phyloP scores from a whole-genome alignment of 169 alveolate genomes.

The Besnoitia besnoiti region DNA sequence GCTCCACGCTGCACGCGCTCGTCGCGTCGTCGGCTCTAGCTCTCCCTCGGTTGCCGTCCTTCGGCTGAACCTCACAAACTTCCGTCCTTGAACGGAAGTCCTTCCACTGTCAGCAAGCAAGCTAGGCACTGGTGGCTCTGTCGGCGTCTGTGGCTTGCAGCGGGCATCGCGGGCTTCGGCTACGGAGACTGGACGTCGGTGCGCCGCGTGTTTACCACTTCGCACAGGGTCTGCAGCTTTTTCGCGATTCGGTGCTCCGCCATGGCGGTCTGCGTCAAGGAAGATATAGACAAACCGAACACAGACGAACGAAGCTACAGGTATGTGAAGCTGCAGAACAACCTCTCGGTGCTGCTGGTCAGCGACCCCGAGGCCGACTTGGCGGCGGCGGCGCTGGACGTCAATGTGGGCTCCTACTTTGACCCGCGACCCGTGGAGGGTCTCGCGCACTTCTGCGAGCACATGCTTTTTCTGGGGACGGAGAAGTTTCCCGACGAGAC shows the following conservation, averaged over 20 bases:
- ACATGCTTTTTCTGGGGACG: conserved; percentile 89
- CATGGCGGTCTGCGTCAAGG: background rate
- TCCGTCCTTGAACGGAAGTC: too few species aligned
- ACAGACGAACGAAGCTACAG: conserved; percentile 19
- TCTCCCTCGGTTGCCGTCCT: too few species aligned
- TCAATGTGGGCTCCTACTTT: conserved; percentile 80
- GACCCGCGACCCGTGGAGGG: conserved; percentile 88
- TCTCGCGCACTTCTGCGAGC: conserved; percentile 93
- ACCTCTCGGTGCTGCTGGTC: conserved; percentile 72
- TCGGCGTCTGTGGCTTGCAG: too few species aligned
- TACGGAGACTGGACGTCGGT: too few species aligned
- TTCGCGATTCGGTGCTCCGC: background rate
- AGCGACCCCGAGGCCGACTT: conserved; percentile 80
- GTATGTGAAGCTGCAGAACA: conserved; percentile 68
- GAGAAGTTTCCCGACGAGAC: conserved; percentile 12
- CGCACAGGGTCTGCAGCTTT: too few species aligned
- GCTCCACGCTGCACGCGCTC: too few species aligned
- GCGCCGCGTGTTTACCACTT: too few species aligned
- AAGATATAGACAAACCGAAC: conserved; percentile 1
- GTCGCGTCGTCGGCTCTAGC: too few species aligned
- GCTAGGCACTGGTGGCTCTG: too few species aligned
- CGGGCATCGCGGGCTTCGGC: too few species aligned
- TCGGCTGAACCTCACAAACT: too few species aligned
- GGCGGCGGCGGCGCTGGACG: conserved; percentile 81
- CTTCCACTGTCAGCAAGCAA: too few species aligned